Base-by-base conservation (phyloP, 2,329 filamentous ascomycete species). In the Blastomyces parvus region DNA sequence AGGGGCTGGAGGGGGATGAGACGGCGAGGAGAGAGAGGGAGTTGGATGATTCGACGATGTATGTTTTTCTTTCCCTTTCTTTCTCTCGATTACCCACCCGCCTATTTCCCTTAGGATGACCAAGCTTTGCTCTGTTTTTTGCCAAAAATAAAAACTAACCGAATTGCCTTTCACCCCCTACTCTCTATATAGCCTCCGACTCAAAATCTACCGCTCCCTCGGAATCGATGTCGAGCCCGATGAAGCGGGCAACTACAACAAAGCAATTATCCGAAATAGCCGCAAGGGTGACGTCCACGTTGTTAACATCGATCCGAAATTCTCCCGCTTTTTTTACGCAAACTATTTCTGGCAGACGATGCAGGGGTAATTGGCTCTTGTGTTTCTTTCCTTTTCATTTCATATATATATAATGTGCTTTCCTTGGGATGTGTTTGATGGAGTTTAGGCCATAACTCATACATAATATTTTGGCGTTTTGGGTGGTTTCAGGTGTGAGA, bases 281-380 rank as follows among this genome's bases (percentile, higher is more conserved):
- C 83, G 86, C 67, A 93, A 91, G 79, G 92, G 91, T 9, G 92
- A 97, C 74, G 91, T 97, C 60, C 90, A 96, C 74, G 90, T 97
- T 59, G 88, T 99, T 65, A 96, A 96, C 71, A 87, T 99, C 74
- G 92, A 97, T 70, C 87, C 89, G 70, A 96, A 94, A 78, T 92
- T 96, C 74, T 93, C 90, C 64, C 84, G 87, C 66, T 93, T 89
- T 74, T 97, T 95, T 73, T 96, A 97, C 72, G 90, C 92, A 27
- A 95, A 96, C 71, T 96, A 96, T 74, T 95, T 97, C 73, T 99
- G 94, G 94, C 84, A 91, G 71, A 93, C 87, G 38, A 81, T 97
- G 74, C 95, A 80, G 75, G 75, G 73, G 42, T 78, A 66, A 68
- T 48, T 55, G 60, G 13, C 58, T 40, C 13, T 2, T 6, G 5